These are phyloP conservation scores for Corylus heterophylla DNA, from an alignment of 306 rosid genomes.

Conservation along the genomic window DNA sequence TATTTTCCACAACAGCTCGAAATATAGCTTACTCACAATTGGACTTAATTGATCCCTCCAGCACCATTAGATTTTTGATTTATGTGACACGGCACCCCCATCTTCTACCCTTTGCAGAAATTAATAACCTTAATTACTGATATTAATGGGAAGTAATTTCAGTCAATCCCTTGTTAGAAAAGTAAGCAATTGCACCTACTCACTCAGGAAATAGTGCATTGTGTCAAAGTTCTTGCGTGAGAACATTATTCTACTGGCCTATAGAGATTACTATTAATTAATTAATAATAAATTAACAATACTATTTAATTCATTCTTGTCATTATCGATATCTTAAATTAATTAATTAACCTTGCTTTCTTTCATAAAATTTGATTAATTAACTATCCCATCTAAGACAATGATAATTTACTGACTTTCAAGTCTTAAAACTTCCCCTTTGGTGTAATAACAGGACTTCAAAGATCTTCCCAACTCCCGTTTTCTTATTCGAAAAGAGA, in stretches of 20 bases:
- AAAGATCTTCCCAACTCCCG: too few relatives aligned
- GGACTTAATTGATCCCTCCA: slow-evolving; percentile 16
- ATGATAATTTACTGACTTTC: background rate
- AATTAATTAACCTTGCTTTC: too few relatives aligned
- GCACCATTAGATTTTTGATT: background rate
- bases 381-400: background rate
- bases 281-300: background rate
- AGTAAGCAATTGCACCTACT: slow-evolving; percentile 24
- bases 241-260: background rate
- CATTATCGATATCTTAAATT: background rate
- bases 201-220: slow-evolving; percentile 17
- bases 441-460: background rate
- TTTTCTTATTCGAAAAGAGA: too few relatives aligned
- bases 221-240: background rate
- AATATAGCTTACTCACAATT: slow-evolving; percentile 7
- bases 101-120: slow-evolving; percentile 1
- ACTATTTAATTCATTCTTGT: background rate
- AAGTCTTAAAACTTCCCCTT: background rate
- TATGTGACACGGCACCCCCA: slow-evolving; percentile 27
- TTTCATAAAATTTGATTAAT: too few relatives aligned
- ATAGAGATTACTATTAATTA: background rate
- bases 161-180: slow-evolving; percentile 34
- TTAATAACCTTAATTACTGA: slow-evolving; percentile 6
- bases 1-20: slow-evolving; percentile 14
- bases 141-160: slow-evolving; percentile 4